Conservation (phyloP, 352 stramenopile genomes). For the Blastocystis sp. region DNA sequence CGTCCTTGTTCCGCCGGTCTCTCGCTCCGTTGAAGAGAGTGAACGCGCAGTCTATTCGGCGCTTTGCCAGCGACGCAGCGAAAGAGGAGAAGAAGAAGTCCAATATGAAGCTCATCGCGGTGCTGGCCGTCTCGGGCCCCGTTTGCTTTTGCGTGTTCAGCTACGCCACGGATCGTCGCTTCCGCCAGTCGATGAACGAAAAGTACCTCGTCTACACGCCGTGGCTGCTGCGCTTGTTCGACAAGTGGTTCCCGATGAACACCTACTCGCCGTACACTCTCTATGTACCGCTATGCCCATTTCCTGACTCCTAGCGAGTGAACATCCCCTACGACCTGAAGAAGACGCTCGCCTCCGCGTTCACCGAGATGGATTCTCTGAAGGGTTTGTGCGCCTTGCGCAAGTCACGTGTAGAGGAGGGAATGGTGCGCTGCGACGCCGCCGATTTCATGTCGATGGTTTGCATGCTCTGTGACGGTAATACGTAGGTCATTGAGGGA, state of each 20-base stretch:
- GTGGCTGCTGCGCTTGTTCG: conserved; percentile 24
- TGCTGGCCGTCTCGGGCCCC: conserved; percentile 12
- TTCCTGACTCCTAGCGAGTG: neutral
- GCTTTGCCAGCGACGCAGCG: neutral
- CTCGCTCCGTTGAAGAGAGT: neutral
- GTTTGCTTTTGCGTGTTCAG: neutral
- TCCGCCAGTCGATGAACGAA: neutral
- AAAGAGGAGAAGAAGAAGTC: neutral
- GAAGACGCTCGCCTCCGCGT: neutral
- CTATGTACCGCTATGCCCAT: neutral
- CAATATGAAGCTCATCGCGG: neutral
- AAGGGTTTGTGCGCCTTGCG: neutral
- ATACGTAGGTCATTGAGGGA: neutral
- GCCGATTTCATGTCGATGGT: neutral
- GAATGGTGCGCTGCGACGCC: neutral
- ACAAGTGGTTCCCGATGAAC: conserved; percentile 35
- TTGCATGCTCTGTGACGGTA: neutral
- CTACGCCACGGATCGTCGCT: conserved; percentile 6
- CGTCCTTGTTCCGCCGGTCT: neutral
- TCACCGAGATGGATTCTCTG: conserved; percentile 4
- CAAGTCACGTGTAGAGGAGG: neutral
- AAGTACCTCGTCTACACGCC: conserved; percentile 5
- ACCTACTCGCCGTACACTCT: neutral
- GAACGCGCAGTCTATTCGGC: neutral
- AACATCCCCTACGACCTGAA: neutral